Base-by-base conservation (phyloP, 768 basidiomycete genomes). In the Floccularia luteovirens region DNA sequence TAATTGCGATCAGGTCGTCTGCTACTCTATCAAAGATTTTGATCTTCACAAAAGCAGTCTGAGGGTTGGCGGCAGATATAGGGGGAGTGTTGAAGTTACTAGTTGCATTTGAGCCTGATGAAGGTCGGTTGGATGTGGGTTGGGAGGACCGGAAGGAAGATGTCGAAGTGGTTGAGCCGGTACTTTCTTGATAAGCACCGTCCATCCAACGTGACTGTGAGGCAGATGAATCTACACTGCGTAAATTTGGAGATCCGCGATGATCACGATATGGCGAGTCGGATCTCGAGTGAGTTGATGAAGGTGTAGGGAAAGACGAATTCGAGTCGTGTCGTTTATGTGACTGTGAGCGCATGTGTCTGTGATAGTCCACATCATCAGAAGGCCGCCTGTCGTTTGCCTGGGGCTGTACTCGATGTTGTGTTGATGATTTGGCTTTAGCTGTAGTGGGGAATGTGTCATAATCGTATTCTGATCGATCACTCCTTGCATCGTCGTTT, bases 1-100 rank as follows among this genome's bases (percentile, higher is more conserved):
- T 82, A 41, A 98, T 96, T 3, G 96, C 96, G 47, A 98, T 91
- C 40, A 98, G 67, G 59, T 99, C 96, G 55, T 98, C 93, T 19
- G 90, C 83, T 41, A 83, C 72, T 27, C 88, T 78, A 63, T 96
- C 89, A 58, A 96, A 96, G 32, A 99, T 90, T 65, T 99, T 99
- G 66, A 99, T 96, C 66, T 98, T 99, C 49, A 98, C 75, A 62
- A 92, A 98, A 17, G 93, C 87, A 11, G 82, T 79, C 53, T 88
- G 82, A 4, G 81, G 78, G 46, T 86, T 87, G 32, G 73, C 74
- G 13, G 81, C 77, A 36, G 87, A 90, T 50, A 90, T 84, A 16
- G 80, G 69, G 8, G 86, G 85, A 22, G 66, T 75, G 51, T 78
- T 86, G 39, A 77, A 51, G 44, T 81, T 79, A 27, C 59, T 55